These are phyloP conservation scores for Oryza rufipogon DNA, from an alignment of 176 grass and related monocot genomes.

Conservation along the genomic window DNA sequence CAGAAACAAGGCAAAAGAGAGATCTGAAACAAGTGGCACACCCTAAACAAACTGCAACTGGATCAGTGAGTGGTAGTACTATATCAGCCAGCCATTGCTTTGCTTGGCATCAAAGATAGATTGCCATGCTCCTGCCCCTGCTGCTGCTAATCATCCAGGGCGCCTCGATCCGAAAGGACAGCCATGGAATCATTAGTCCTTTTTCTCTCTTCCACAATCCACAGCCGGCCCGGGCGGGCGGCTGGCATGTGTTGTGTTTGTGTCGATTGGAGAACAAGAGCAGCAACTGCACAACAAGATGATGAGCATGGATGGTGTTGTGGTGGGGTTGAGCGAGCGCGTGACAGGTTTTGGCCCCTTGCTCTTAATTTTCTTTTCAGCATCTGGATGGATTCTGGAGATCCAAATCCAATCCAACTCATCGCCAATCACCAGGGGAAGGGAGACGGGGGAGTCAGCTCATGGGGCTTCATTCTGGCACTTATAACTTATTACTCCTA, in stretches of 20 bases:
- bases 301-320: no score
- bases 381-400: constrained; percentile 14
- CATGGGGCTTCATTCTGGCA: background rate
- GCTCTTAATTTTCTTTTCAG: background rate
- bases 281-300: background rate
- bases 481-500: background rate
- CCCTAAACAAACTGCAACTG: background rate
- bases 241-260: background rate
- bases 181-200: no score
- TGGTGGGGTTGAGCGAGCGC: background rate
- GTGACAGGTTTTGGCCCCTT: background rate
- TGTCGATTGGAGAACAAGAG: background rate
- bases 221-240: background rate
- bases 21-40: background rate
- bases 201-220: background rate
- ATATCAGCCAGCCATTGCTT: background rate
- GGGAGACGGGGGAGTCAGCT: background rate
- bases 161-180: background rate
- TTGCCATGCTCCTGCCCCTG: background rate
- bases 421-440: no score
- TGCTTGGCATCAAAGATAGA: background rate
- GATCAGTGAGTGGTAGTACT: background rate
- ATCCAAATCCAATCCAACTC: constrained; percentile 1
- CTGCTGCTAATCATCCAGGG: background rate
- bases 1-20: background rate